Conservation (phyloP, 2,329 filamentous ascomycete genomes). For the Aspergillus sp. region DNA sequence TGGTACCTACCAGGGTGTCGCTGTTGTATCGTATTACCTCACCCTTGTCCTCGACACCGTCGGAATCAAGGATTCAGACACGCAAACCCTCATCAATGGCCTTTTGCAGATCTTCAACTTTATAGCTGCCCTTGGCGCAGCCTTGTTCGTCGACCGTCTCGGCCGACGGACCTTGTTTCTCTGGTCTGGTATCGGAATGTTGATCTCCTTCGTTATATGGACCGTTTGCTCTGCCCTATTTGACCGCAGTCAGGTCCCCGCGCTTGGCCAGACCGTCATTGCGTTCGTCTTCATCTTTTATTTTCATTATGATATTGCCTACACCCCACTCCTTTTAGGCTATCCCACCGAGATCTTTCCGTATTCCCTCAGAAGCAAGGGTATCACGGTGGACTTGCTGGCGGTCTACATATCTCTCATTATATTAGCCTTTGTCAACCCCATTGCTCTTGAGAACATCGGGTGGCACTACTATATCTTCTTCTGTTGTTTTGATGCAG, state of each 20-base stretch:
- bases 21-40: slow-evolving; percentile 37
- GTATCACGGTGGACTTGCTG: slow-evolving; percentile 24
- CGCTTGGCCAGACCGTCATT: slow-evolving; percentile 41
- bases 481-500: slow-evolving; percentile 28
- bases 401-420: slow-evolving; percentile 24
- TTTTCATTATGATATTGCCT: slow-evolving; percentile 60
- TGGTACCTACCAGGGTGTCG: slow-evolving; percentile 15
- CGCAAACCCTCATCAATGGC: slow-evolving; percentile 42
- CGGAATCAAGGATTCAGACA: slow-evolving; percentile 33
- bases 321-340: slow-evolving; percentile 55
- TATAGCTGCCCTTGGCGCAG: slow-evolving; percentile 14
- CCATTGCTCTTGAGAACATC: slow-evolving; percentile 33
- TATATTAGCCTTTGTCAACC: slow-evolving; percentile 31
- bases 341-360: slow-evolving; percentile 61
- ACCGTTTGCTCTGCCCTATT: slow-evolving; percentile 22
- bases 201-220: slow-evolving; percentile 22
- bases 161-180: slow-evolving; percentile 24
- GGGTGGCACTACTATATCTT: slow-evolving; percentile 37
- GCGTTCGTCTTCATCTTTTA: slow-evolving; percentile 61
- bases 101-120: slow-evolving; percentile 26
- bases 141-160: slow-evolving; percentile 22
- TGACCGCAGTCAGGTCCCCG: slow-evolving; percentile 11
- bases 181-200: slow-evolving; percentile 23
- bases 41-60: slow-evolving; percentile 36
- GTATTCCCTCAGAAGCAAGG: slow-evolving; percentile 51